A percentile compares a stretch with the other conserved stretches of the same genome.
These are phyloP conservation scores for Trichosanthes cucumerina DNA, from an alignment of 306 rosid species.

Conservation along the genomic window DNA sequence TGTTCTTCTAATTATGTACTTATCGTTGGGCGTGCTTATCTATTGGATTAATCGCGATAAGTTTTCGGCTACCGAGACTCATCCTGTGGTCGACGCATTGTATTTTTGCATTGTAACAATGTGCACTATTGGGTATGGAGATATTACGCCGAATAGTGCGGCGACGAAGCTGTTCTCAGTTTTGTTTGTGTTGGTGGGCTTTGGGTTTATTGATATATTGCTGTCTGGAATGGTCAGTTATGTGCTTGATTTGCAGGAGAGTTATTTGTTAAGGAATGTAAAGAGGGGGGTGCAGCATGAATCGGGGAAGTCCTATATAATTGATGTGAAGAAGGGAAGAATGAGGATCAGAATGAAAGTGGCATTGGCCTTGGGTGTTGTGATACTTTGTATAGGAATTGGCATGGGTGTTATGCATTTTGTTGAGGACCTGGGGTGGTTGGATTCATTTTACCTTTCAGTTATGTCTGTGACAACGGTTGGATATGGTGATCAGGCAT, in stretches of 20 bases:
- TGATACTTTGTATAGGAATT: conserved; percentile 71
- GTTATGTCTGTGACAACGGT: conserved; percentile 98
- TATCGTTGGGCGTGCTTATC: conserved; percentile 61
- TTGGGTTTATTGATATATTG: conserved; percentile 84
- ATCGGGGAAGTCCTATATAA: conserved; percentile 38
- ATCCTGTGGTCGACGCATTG: conserved; percentile 79
- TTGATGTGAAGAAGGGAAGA: conserved; percentile 94
- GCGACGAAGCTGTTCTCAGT: conserved; percentile 70
- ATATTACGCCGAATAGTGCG: conserved; percentile 67
- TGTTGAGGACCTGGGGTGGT: conserved; percentile 74
- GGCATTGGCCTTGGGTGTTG: conserved; percentile 81
- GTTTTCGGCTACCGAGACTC: conserved; percentile 51
- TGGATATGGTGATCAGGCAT: conserved; percentile 82
- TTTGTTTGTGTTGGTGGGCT: conserved; percentile 78
- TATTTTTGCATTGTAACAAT: conserved; percentile 93
- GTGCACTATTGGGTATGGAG: conserved; percentile 98
- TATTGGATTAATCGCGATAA: conserved; percentile 57
- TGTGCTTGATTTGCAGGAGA: conserved; percentile 91
- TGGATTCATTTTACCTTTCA: conserved; percentile 88
- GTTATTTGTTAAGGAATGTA: conserved; percentile 48
- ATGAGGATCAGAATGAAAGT: conserved; percentile 99
- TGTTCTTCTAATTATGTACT: conserved; percentile 53
- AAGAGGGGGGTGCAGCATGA: conserved; percentile 45
- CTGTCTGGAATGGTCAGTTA: conserved; percentile 83
- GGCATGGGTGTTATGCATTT: conserved; percentile 81